phyloP scores from a whole-genome alignment of 2,329 filamentous ascomycete genomes.

The Arthroderma uncinatum region DNA sequence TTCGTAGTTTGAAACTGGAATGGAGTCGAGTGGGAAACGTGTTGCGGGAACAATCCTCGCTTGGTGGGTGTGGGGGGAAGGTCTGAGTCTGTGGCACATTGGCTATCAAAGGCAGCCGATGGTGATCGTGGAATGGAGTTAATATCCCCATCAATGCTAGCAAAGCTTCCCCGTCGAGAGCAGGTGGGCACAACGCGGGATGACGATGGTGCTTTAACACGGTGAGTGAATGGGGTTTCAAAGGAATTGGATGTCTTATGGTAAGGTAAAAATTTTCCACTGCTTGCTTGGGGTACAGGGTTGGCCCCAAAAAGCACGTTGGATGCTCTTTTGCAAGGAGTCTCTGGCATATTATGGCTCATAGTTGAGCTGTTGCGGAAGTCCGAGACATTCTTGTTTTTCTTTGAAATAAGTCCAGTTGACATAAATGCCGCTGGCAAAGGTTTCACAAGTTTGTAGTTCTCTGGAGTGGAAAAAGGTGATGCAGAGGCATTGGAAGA shows the following conservation, averaged over 20 bases:
- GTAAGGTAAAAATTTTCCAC: slow-evolving; percentile 37
- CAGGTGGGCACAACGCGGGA: slow-evolving; percentile 39
- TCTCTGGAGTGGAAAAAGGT: slow-evolving; percentile 59
- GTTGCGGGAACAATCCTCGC: slow-evolving; percentile 26
- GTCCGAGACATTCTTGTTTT: slow-evolving; percentile 71
- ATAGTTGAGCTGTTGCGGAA: slow-evolving; percentile 35
- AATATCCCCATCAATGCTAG: slow-evolving; percentile 73
- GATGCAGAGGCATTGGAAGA: slow-evolving; percentile 41
- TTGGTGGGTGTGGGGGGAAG: slow-evolving; percentile 94
- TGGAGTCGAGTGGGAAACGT: slow-evolving; percentile 16
- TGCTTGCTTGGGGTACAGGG: slow-evolving; percentile 46
- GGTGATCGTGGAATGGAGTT: slow-evolving; percentile 48
- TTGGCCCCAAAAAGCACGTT: slow-evolving; percentile 54
- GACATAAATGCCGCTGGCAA: slow-evolving; percentile 81
- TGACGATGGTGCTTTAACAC: neutral
- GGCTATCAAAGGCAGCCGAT: slow-evolving; percentile 44
- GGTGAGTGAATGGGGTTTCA: slow-evolving; percentile 3
- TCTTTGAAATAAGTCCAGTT: slow-evolving; percentile 88
- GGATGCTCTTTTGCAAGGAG: slow-evolving; percentile 80
- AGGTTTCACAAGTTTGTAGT: slow-evolving; percentile 65
- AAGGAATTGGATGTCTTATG: neutral
- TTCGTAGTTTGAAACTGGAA: neutral
- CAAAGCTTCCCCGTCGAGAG: slow-evolving; percentile 56
- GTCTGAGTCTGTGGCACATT: slow-evolving; percentile 54
- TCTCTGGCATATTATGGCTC: slow-evolving; percentile 73